Evolutionary conservation across 306 rosid genomes (phyloP), one percentile per base, ranked within the genome.

Genomic region (Canavalia ensiformis): DNA sequence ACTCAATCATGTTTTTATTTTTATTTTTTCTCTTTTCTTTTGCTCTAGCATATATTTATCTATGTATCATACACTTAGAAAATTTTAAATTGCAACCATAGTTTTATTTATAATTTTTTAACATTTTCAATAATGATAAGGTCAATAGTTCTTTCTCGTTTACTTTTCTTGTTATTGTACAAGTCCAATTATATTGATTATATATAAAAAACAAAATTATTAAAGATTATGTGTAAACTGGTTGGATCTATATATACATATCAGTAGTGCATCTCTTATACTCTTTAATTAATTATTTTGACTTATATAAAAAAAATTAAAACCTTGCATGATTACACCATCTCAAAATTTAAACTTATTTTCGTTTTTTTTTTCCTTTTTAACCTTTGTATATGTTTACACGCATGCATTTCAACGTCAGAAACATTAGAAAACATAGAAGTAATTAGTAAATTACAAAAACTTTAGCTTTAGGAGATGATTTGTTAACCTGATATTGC

Each of bases 391-490:
- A 18, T 18, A 28, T 28, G 73, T 8, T 44, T 44, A 68, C 51
- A 68, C 37, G 54, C 25, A 67, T 42, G 52, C 72, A 67, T 18
- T 67, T 67, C 37, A 44, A 67, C 35, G 35, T 67, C 37, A 42
- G 13, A 39, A 35, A 8, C 71, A 65, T 8, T 28, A 33, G 1
- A 67, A 42, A 0, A 29, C 7, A 3, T 12, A 6, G 0, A 13
- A 13, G 8, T 13, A 9, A 41, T 57, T 28, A 42, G 79, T 13
- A 64, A 30, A 65, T 55, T 12, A 64, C 7, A 59, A 34, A 67
- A 74, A 45, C 76, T 30, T 82, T 39, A 45, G 6, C 35, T 44
- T 56, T 66, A 46, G 52, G 37, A 58, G 37, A 58, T 58, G 59
- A 59, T 10, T 49, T 50, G 46, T 57, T 62, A 37, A 18, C 75